Base-by-base conservation (phyloP, 352 stramenopile species). In the Phytopythium aichiense region DNA sequence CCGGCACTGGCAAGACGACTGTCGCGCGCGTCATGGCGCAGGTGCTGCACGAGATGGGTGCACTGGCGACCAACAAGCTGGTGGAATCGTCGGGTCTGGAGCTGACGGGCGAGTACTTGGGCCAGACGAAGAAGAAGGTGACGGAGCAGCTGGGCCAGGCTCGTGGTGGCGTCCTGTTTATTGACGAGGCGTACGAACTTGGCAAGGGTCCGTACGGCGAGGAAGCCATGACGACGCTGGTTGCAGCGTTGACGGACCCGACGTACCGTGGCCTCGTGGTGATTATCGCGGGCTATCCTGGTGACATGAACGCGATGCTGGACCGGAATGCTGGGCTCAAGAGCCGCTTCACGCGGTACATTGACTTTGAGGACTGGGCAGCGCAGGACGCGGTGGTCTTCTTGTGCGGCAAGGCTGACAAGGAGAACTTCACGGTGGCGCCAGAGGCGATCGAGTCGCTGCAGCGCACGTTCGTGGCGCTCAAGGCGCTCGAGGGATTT, bases 151-250 rank as follows among this genome's bases (percentile, higher is more conserved):
- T 98, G 4, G 83, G 91, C 7, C 76, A 97, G 64, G 94, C 93
- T 3, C 81, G 85, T 25, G 95, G 94, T 11, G 94, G 90, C 28
- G 77, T 99, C 42, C 66, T 99, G 28, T 98, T 98, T 64, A 88
- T 98, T 42, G 87, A 98, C 64, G 94, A 98, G 65, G 85, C 91
- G 8, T 98, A 98, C 61, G 93, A 89, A 31, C 59, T 98, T 9
- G 83, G 94, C 0, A 94, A 95, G 72, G 87, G 74, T 9, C 58
- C 43, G 2, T 97, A 73, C 65, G 85, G 82, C 18, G 89, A 90
- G 38, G 89, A 98, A 65, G 92, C 89, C 1, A 95, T 96, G 76
- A 94, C 94, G 59, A 91, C 87, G 25, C 58, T 98, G 5, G 84
- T 97, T 0, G 89, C 88, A 35, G 84, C 88, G 4, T 95, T 98